Evolutionary conservation across 2,329 filamentous ascomycete genomes (phyloP), one percentile per base, ranked within the genome.

Genomic region (Rhynchosporium secalis): DNA sequence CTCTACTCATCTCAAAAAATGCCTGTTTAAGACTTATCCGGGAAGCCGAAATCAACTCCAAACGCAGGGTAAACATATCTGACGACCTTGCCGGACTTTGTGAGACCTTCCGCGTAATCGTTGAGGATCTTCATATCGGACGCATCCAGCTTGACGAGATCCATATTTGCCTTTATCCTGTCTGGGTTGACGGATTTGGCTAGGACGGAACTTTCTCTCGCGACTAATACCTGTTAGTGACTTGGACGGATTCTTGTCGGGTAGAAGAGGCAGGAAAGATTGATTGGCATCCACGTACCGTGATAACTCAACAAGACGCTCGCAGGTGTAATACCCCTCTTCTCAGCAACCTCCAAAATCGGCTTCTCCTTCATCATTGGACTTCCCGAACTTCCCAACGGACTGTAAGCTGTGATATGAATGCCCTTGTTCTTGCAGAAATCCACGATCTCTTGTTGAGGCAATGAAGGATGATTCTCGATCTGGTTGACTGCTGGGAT

Each of bases 251-350:
- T 70, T 56, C 1, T 36, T 3, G 3, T n/a, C 6, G 51, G 8
- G 45, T 8, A n/a, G 7, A n/a, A 4, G 28, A 33, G 20, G 3
- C 38, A 33, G 8, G 20, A 20, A 20, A 20, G 20, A 20, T 20
- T 20, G 20, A 20, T 20, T 20, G 20, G 20, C 20, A 1, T 20
- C 20, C 1, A 77, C 84, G 72, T 77, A 90, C 88, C 78, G 72
- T 92, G 88, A 72, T 90, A 92, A 76, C 87, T 90, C 60, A 93
- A 75, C 58, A 92, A 76, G 2, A 92, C 79, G 0, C 83, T 83
- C 0, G 82, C 82, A n/a, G 87, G 79, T 70, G 80, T 82, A 38
- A 83, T 81, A 41, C 83, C 78, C 70, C 85, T 83, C 77, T 86
- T 86, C 74, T 87, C 82, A 26, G 89, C 85, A 58, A 89, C 78